phyloP scores from a whole-genome alignment of 1,139 yeast genomes.

The Geotrichum citri-aurantii region DNA sequence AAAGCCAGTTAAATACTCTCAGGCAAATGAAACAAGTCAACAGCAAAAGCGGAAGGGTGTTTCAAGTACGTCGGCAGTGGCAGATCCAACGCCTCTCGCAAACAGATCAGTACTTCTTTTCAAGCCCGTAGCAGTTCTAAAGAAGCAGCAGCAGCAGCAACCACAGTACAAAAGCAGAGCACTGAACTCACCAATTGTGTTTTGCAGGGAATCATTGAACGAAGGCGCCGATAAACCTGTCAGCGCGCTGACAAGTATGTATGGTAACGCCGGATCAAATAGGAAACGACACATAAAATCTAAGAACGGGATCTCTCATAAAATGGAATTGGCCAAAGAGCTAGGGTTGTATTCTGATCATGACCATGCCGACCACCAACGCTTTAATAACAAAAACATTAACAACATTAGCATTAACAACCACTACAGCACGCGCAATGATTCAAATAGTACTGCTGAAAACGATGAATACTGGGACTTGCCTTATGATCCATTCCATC shows the following conservation, averaged over 20 bases:
- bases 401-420: not conserved
- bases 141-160: not conserved
- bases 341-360: not conserved
- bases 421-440: not conserved
- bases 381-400: no score
- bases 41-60: not conserved
- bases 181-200: not conserved
- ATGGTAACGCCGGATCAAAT: not conserved
- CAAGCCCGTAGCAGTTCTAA: not conserved
- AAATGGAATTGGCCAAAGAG: not conserved
- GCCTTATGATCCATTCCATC: slow-evolving; percentile 1
- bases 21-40: not conserved
- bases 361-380: not conserved
- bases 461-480: slow-evolving; percentile 1
- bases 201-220: not conserved
- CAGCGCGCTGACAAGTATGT: not conserved
- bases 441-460: not conserved
- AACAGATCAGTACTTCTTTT: not conserved
- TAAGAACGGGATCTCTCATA: not conserved
- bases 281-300: not conserved
- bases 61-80: not conserved
- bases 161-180: not conserved
- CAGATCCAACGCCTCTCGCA: not conserved
- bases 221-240: not conserved
- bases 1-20: not conserved